These are phyloP conservation scores for Saccharomycopsis hybrid DNA, from an alignment of 1,139 yeast genomes.

Conservation along the genomic window DNA sequence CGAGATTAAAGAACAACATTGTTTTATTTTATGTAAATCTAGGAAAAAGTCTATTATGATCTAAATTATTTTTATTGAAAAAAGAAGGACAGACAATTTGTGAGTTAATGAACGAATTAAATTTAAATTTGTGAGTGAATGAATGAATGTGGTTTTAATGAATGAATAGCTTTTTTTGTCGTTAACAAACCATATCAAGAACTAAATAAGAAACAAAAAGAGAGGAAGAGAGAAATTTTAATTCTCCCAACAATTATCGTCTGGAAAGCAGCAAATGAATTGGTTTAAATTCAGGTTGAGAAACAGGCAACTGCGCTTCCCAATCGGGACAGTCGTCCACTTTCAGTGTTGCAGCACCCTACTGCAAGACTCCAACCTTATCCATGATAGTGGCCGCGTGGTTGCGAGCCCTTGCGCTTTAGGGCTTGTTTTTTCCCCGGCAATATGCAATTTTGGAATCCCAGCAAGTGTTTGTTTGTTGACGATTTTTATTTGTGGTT, in stretches of 20 bases:
- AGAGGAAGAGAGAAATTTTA: not conserved
- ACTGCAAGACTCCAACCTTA: not conserved
- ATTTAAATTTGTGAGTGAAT: conserved; percentile 1
- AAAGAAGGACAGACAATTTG: not conserved
- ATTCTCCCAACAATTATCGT: not conserved
- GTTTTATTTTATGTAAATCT: not conserved
- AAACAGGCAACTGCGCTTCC: not conserved
- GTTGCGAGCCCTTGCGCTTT: no score
- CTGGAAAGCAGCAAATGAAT: not conserved
- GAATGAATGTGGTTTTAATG: not conserved
- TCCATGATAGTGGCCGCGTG: no score
- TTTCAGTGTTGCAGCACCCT: not conserved
- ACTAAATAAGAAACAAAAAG: not conserved
- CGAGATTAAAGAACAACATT: not conserved
- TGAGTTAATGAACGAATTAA: not conserved
- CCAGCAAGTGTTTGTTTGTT: not conserved
- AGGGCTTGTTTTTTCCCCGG: not conserved
- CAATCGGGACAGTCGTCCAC: not conserved
- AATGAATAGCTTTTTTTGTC: not conserved
- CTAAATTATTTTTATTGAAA: not conserved
- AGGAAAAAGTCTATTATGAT: not conserved
- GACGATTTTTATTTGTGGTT: not conserved
- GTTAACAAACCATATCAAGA: not conserved
- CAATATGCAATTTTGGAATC: not conserved
- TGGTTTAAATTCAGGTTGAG: not conserved